A percentile compares a stretch with the other conserved stretches of the same genome.
Evolutionary conservation across 2,329 filamentous ascomycete species (phyloP).

Genomic region (Botrytis sinoallii): DNA sequence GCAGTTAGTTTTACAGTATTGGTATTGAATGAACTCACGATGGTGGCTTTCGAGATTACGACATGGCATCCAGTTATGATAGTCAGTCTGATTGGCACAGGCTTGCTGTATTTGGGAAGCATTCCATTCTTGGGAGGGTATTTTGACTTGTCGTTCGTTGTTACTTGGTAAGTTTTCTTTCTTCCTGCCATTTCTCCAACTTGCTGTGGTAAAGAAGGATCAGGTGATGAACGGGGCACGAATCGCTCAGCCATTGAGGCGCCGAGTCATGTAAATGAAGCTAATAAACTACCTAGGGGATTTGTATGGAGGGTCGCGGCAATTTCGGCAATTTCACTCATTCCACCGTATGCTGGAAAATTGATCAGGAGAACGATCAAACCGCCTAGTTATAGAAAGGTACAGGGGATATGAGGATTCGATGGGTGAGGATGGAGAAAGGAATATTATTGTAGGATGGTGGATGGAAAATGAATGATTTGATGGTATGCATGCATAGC

Average conservation of each 20-base stretch:
- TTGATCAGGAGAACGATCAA: slow-evolving; percentile 79
- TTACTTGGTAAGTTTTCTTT: slow-evolving; percentile 57
- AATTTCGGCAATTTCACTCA: slow-evolving; percentile 74
- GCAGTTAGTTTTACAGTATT: slow-evolving; percentile 88
- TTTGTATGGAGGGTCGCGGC: slow-evolving; percentile 87
- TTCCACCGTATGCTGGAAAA: slow-evolving; percentile 86
- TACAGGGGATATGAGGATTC: slow-evolving; percentile 57
- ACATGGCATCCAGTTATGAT: slow-evolving; percentile 98
- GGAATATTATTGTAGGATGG: neutral
- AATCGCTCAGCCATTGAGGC: neutral
- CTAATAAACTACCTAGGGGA: slow-evolving; percentile 48
- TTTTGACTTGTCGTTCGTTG: slow-evolving; percentile 78
- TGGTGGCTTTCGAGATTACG: slow-evolving; percentile 95
- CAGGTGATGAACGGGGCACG: neutral
- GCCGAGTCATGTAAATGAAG: neutral
- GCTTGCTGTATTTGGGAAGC: slow-evolving; percentile 73
- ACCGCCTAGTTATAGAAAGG: slow-evolving; percentile 93
- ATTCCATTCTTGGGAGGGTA: slow-evolving; percentile 87
- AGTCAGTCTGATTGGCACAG: slow-evolving; percentile 76
- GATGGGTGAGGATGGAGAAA: neutral
- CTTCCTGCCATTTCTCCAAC: neutral
- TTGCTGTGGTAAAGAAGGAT: neutral
- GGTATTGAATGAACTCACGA: slow-evolving; percentile 89
- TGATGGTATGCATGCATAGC: slow-evolving; percentile 1
- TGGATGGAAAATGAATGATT: no score